Conservation (phyloP, 1,284 basidiomycete genomes). For the Trichosporon asahii region DNA sequence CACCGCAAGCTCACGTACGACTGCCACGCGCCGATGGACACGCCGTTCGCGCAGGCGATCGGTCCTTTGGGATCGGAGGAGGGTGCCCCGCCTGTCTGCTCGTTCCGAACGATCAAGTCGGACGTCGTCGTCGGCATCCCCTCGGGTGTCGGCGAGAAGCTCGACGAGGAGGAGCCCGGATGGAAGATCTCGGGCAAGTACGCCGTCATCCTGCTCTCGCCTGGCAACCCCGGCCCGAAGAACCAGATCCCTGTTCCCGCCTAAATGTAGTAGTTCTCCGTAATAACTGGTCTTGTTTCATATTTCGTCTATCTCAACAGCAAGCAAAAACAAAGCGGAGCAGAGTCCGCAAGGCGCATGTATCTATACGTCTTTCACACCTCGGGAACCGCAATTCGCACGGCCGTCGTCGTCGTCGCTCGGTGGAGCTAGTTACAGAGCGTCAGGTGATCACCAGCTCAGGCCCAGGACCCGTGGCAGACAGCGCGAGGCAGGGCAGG, state of each 20-base stretch:
- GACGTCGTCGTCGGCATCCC: conserved; percentile 69
- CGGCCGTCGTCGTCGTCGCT: not conserved
- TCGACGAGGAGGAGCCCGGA: conserved; percentile 84
- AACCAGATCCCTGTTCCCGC: not conserved
- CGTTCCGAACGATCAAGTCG: conserved; percentile 82
- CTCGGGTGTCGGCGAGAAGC: conserved; percentile 64
- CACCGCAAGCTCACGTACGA: conserved; percentile 85
- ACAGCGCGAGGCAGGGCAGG: not conserved
- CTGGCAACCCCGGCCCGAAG: not conserved
- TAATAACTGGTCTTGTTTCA: not conserved
- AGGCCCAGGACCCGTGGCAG: not conserved
- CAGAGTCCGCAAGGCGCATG: not conserved
- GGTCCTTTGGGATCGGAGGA: conserved; percentile 86
- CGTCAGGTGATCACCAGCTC: not conserved
- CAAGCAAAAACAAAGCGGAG: not conserved
- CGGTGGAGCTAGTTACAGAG: not conserved
- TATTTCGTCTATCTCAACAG: not conserved
- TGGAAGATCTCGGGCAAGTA: conserved; percentile 99
- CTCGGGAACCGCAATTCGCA: not conserved
- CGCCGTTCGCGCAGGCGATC: conserved; percentile 86
- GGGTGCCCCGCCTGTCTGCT: conserved; percentile 82
- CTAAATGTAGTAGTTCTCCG: not conserved
- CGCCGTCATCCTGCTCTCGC: conserved; percentile 38
- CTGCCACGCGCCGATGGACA: conserved; percentile 84
- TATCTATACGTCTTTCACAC: not conserved